Conservation (phyloP, 352 stramenopile genomes). For the Phytophthora capsici region DNA sequence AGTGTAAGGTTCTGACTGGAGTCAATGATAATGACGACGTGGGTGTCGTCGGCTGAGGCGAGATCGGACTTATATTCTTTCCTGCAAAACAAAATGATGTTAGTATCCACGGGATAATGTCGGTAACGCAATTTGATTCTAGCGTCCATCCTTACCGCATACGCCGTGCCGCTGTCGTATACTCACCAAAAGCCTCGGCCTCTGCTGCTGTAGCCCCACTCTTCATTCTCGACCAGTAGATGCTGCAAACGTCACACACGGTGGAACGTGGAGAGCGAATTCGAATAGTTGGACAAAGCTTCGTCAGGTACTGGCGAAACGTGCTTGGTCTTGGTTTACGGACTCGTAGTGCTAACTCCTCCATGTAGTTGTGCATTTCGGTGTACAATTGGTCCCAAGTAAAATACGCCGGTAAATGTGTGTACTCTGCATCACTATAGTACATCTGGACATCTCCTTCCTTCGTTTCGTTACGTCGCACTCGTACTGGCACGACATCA, state of each 20-base stretch:
- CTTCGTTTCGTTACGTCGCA: too few species aligned
- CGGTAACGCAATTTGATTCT: slow-evolving; percentile 7
- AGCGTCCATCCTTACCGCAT: slow-evolving; percentile 14
- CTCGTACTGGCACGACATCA: too few species aligned
- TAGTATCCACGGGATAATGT: background rate
- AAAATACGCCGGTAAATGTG: slow-evolving; percentile 10
- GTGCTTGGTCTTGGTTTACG: background rate
- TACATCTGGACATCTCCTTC: too few species aligned
- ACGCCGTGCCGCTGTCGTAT: background rate
- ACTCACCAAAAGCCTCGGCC: slow-evolving; percentile 5
- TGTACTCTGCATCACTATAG: slow-evolving; percentile 2
- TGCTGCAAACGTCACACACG: slow-evolving; percentile 14
- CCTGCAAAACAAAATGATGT: slow-evolving; percentile 16
- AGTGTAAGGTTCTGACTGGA: too few species aligned
- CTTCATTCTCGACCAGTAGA: background rate
- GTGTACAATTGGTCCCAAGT: slow-evolving; percentile 20
- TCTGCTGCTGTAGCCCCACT: background rate
- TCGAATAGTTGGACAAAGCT: slow-evolving; percentile 1
- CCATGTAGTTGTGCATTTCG: slow-evolving; percentile 25
- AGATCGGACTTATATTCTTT: slow-evolving; percentile 18
- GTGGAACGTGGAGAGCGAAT: slow-evolving; percentile 15
- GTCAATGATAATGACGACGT: slow-evolving; percentile 27
- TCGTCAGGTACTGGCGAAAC: slow-evolving; percentile 5
- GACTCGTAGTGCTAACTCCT: background rate
- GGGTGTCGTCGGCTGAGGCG: background rate